Percentiles rank a stretch among this genome's conserved stretches.
These are phyloP conservation scores for Diaporthe helianthi DNA, from an alignment of 2,329 filamentous ascomycete species.

Conservation along the genomic window DNA sequence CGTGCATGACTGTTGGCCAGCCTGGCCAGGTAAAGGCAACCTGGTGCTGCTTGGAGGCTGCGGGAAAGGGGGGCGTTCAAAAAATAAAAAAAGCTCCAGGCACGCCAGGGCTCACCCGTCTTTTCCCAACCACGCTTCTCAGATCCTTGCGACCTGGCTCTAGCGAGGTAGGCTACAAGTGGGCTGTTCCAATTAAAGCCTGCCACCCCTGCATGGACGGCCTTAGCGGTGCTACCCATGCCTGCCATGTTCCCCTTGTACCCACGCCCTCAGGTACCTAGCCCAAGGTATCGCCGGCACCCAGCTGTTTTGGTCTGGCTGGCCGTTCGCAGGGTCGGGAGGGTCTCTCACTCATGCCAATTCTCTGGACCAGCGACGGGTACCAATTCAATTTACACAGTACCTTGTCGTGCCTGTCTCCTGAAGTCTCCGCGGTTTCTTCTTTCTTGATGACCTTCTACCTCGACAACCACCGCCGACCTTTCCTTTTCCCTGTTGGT, in stretches of 20 bases:
- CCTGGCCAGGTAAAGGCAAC: constrained; percentile 4
- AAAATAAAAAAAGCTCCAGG: background rate
- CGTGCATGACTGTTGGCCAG: too few relatives aligned
- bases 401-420: constrained; percentile 20
- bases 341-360: constrained; percentile 25
- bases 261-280: background rate
- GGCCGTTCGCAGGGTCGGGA: constrained; percentile 12
- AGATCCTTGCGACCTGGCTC: constrained; percentile 5
- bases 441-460: constrained; percentile 11
- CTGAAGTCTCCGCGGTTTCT: constrained; percentile 12
- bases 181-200: constrained; percentile 33
- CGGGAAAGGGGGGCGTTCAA: constrained; percentile 11
- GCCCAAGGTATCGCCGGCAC: too few relatives aligned
- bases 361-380: constrained; percentile 19
- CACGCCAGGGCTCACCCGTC: constrained; percentile 17
- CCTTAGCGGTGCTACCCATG: constrained; percentile 18
- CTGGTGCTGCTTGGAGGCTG: background rate
- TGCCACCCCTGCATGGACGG: constrained; percentile 31
- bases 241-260: background rate
- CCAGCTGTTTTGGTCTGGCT: constrained; percentile 19
- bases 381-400: constrained; percentile 24
- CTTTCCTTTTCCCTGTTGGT: constrained; percentile 25
- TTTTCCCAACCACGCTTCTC: constrained; percentile 19
- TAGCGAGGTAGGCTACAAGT: constrained; percentile 21
- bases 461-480: constrained; percentile 12